These are phyloP conservation scores for Lunasporangiospora selenospora DNA, from an alignment of 192 early-diverging fungal species.

Conservation along the genomic window DNA sequence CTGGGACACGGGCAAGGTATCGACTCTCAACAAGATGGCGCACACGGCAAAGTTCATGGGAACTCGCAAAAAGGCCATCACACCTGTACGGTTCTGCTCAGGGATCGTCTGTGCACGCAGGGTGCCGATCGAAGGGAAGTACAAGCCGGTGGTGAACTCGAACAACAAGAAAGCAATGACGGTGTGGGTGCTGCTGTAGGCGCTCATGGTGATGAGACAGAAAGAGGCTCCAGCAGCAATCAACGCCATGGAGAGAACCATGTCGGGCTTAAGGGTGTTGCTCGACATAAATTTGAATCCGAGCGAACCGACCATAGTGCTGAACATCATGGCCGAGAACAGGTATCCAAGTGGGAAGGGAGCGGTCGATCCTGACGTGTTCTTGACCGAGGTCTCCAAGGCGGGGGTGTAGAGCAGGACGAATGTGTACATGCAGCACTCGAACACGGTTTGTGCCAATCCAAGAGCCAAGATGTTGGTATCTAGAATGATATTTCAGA, in stretches of 20 bases:
- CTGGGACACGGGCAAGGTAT: conserved; percentile 37
- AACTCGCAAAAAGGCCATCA: conserved; percentile 67
- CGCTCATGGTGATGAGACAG: conserved; percentile 37
- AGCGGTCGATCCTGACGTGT: conserved; percentile 1
- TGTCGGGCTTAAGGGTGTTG: conserved; percentile 25
- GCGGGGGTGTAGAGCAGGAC: conserved; percentile 66
- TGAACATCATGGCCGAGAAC: conserved; percentile 62
- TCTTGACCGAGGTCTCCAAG: conserved; percentile 48
- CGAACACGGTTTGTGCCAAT: conserved; percentile 66
- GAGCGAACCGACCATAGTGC: conserved; percentile 59
- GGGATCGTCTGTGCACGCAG: conserved; percentile 60
- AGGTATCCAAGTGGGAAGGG: conserved; percentile 56
- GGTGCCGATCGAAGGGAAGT: conserved; percentile 60
- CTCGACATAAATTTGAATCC: conserved; percentile 46
- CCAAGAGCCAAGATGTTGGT: conserved; percentile 58
- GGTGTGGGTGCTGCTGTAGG: conserved; percentile 17
- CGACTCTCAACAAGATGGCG: conserved; percentile 53
- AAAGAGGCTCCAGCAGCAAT: conserved; percentile 48
- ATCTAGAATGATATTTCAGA: no score
- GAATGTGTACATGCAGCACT: conserved; percentile 71
- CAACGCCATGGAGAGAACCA: conserved; percentile 47
- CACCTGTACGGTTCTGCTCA: conserved; percentile 60
- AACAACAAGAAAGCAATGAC: conserved; percentile 58
- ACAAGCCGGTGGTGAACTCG: conserved; percentile 62
- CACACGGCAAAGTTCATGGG: conserved; percentile 67